Percentiles rank a stretch among this genome's conserved stretches.
phyloP scores from a whole-genome alignment of 345 rosid species.

The Eucalyptus tenuipes region DNA sequence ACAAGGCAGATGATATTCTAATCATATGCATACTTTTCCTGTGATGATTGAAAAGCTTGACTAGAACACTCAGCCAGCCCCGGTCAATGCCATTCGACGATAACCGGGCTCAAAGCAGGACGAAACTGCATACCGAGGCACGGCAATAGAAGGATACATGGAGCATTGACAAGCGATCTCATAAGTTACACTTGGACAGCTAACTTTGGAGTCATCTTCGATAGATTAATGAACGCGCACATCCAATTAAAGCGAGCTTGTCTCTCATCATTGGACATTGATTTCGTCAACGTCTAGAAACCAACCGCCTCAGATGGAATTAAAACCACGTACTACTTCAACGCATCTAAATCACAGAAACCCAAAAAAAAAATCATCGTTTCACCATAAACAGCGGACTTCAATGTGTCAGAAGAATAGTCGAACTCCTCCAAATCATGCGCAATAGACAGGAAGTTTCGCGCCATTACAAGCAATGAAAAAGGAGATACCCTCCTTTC shows the following conservation, averaged over 20 bases:
- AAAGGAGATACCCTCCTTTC: background rate
- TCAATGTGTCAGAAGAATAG: background rate
- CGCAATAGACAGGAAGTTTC: background rate
- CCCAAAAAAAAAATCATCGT: background rate
- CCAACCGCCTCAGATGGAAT: background rate
- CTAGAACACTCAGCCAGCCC: background rate
- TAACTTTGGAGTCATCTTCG: background rate
- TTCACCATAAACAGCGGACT: background rate
- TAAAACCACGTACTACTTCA: background rate
- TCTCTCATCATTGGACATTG: background rate
- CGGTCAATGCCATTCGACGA: background rate
- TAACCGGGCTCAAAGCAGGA: background rate
- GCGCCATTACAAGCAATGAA: background rate
- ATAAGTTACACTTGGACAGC: background rate
- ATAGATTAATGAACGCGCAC: background rate
- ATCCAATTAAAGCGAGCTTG: background rate
- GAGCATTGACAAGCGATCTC: background rate
- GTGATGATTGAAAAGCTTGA: background rate
- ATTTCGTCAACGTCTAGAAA: background rate
- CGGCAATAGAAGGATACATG: background rate
- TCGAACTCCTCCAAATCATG: background rate
- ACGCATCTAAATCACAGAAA: background rate
- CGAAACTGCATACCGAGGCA: background rate
- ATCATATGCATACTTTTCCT: background rate
- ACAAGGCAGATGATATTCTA: background rate